Base-by-base conservation (phyloP, 257 asterid species). In the Verbena officinalis region DNA sequence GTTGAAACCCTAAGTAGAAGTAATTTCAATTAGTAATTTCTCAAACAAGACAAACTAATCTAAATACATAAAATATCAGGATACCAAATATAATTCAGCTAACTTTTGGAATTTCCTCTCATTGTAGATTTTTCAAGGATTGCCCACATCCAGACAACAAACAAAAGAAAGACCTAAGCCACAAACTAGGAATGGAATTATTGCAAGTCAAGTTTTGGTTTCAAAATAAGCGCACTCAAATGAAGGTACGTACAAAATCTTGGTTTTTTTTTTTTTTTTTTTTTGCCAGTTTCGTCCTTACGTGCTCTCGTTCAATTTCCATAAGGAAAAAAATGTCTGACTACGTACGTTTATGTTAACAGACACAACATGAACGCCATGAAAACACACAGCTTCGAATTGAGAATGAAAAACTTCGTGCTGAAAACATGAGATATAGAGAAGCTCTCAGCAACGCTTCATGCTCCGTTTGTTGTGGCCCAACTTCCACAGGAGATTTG, bases 201-300 rank as follows among this genome's bases (percentile, higher is more conserved):
- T 15, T 48, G n/a, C 87, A 81, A 20, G 72, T 81, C 31, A 81
- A 78, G 5, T 81, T 70, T 60, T 81, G 87, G 87, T 81, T 81
- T 66, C 87, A 81, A 52, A 81, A 81, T 39, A 78, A 68, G 77
- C 68, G 79, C 21, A 68, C 79, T 0, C 79, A 74, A 4, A 68
- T 74, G 79, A 74, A 74, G 75, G 79, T 68, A 62, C 4, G 40
- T n/a, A n/a, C n/a, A 7, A 36, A 5, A 7, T 36, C 10, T 4
- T 36, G 1, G 3, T 36, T 7, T 9, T 36, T 36, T 36, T 7
- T 1, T 36, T 9, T 4, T 2, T 2, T 36, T 36, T 1, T 36
- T 36, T 36, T 36, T 36, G 4, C 10, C 8, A 4, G 4, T 36
- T 36, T 36, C 5, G 4, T 27, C 33, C 5, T 27, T 27, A 2